Percentiles rank a stretch among this genome's conserved stretches.
These are phyloP conservation scores for Solanum chilense DNA, from an alignment of 257 asterid species.

Conservation along the genomic window DNA sequence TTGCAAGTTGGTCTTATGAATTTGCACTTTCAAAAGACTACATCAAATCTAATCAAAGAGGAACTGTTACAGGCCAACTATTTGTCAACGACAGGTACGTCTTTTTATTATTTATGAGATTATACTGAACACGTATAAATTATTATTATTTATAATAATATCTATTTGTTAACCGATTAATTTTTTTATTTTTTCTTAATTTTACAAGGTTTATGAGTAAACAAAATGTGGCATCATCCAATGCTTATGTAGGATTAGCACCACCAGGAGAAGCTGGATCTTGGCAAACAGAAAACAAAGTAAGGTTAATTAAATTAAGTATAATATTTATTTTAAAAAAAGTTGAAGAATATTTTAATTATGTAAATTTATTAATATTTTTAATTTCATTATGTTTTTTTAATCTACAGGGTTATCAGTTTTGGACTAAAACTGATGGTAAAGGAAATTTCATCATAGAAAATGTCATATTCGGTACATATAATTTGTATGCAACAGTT, in stretches of 20 bases:
- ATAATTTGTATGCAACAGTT: slow-evolving; percentile 47
- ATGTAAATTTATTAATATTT: background rate
- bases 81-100: slow-evolving; percentile 40
- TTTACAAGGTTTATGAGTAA: slow-evolving; percentile 22
- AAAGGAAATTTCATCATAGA: slow-evolving; percentile 33
- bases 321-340: background rate
- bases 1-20: slow-evolving; percentile 45
- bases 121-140: no score
- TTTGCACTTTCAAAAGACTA: slow-evolving; percentile 46
- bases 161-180: no score
- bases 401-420: slow-evolving; percentile 43
- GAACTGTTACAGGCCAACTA: slow-evolving; percentile 34
- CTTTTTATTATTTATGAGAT: no score
- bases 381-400: background rate
- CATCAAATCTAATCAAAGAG: slow-evolving; percentile 36
- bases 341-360: background rate
- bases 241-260: slow-evolving; percentile 50
- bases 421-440: slow-evolving; percentile 35
- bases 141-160: no score
- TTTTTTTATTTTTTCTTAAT: background rate
- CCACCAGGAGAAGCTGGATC: slow-evolving; percentile 53
- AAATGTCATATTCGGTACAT: slow-evolving; percentile 29
- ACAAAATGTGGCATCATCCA: slow-evolving; percentile 24
- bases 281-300: slow-evolving; percentile 66
- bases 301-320: background rate